Percentiles rank a stretch among this genome's conserved stretches.
Evolutionary conservation across 805 yeast species (phyloP).

Genomic region (Suhomyces kilbournensis): DNA sequence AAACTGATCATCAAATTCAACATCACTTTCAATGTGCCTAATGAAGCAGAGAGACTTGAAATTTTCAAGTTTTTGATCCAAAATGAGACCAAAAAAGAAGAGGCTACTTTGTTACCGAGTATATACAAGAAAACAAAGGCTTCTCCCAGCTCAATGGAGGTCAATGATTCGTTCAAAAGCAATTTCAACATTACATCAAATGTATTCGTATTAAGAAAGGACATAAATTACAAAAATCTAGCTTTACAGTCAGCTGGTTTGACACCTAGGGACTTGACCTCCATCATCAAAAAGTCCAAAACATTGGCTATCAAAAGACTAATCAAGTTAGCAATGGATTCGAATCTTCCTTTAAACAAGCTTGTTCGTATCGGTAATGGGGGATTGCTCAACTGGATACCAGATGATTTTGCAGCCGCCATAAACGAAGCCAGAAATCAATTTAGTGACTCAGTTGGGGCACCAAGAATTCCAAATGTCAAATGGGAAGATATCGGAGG

Average conservation of each 20-base stretch:
- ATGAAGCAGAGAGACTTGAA: constrained; percentile 65
- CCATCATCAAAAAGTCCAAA: constrained; percentile 68
- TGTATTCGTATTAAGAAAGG: constrained; percentile 28
- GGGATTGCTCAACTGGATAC: constrained; percentile 51
- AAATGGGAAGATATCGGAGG: constrained; percentile 99
- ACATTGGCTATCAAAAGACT: constrained; percentile 52
- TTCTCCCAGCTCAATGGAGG: constrained; percentile 11
- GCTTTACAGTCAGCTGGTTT: constrained; percentile 91
- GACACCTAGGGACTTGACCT: constrained; percentile 74
- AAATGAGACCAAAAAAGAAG: constrained; percentile 14
- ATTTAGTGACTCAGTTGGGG: constrained; percentile 92
- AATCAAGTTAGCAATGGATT: constrained; percentile 27
- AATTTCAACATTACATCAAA: constrained; percentile 13
- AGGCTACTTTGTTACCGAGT: neutral
- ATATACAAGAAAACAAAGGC: neutral
- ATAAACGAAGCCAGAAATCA: constrained; percentile 80
- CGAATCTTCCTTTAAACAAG: constrained; percentile 17
- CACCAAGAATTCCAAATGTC: constrained; percentile 92
- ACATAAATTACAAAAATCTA: constrained; percentile 49
- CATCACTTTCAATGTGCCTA: constrained; percentile 71
- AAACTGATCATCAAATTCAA: constrained; percentile 76
- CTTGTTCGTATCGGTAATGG: constrained; percentile 49
- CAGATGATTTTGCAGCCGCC: constrained; percentile 64
- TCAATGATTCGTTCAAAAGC: constrained; percentile 25
- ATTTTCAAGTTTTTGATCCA: constrained; percentile 55